Percentiles rank a stretch among this genome's conserved stretches.
Evolutionary conservation across 495 filamentous ascomycete species (phyloP).

Genomic region (Bacidia rubella): DNA sequence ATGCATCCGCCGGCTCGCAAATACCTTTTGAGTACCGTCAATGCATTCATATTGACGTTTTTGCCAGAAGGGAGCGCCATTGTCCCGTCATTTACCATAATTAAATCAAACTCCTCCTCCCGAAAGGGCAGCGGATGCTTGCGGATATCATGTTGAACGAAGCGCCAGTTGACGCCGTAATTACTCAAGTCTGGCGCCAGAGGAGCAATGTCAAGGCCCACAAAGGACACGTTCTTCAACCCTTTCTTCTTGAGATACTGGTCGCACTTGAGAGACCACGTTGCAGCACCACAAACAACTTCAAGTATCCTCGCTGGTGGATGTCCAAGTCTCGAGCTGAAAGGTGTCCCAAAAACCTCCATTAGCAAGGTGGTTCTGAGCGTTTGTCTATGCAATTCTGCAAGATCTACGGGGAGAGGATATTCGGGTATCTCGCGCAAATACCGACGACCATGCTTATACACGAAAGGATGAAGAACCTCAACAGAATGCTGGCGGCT

Average conservation of each 20-base stretch:
- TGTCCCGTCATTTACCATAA: constrained; percentile 74
- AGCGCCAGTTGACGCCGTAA: constrained; percentile 72
- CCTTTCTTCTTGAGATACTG: constrained; percentile 55
- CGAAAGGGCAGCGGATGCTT: constrained; percentile 63
- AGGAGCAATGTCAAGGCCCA: constrained; percentile 71
- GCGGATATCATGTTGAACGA: constrained; percentile 76
- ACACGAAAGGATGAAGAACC: constrained; percentile 48
- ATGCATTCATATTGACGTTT: constrained; percentile 45
- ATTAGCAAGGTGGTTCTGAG: constrained; percentile 70
- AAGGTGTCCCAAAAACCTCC: constrained; percentile 65
- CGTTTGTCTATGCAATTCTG: constrained; percentile 77
- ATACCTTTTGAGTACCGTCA: constrained; percentile 67
- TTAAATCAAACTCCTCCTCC: constrained; percentile 77
- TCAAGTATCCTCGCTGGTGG: constrained; percentile 72
- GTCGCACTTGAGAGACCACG: constrained; percentile 82
- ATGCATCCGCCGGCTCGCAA: constrained; percentile 65
- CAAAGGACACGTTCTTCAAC: constrained; percentile 51
- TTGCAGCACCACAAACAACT: constrained; percentile 73
- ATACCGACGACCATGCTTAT: constrained; percentile 66
- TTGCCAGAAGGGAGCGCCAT: constrained; percentile 46
- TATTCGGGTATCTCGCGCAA: constrained; percentile 67
- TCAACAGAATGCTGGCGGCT: constrained; percentile 22
- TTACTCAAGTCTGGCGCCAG: constrained; percentile 58
- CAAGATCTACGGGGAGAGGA: constrained; percentile 75
- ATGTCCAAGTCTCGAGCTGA: constrained; percentile 53